Conservation (phyloP, 495 filamentous ascomycete genomes). For the Polyplosphaeria fusca region DNA sequence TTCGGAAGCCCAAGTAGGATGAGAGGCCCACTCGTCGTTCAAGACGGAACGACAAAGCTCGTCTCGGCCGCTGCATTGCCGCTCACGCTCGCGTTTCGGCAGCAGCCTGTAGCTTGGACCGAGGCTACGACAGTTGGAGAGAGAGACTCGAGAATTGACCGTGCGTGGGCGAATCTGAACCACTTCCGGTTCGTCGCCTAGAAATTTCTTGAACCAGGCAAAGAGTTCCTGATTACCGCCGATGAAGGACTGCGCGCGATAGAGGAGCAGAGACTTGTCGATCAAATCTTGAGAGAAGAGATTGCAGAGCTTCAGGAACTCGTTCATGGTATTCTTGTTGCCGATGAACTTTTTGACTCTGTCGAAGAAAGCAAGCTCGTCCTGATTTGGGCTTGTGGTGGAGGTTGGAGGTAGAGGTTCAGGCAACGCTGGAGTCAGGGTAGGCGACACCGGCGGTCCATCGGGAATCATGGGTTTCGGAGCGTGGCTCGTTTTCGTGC, state of each 20-base stretch:
- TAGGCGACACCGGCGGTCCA: constrained; percentile 73
- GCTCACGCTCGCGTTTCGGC: constrained; percentile 81
- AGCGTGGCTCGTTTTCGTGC: constrained; percentile 59
- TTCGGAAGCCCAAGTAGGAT: constrained; percentile 98
- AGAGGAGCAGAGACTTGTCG: constrained; percentile 71
- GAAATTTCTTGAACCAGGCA: constrained; percentile 76
- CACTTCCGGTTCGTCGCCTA: constrained; percentile 66
- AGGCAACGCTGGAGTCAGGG: constrained; percentile 79
- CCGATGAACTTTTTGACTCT: constrained; percentile 92
- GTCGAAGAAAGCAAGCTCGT: constrained; percentile 92
- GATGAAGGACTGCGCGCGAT: constrained; percentile 80
- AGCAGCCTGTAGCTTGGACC: constrained; percentile 93
- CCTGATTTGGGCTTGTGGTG: constrained; percentile 57
- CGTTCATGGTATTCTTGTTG: constrained; percentile 85
- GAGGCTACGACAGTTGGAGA: constrained; percentile 88
- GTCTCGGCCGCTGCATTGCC: constrained; percentile 88
- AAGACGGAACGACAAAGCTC: constrained; percentile 86
- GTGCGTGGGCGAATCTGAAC: constrained; percentile 73
- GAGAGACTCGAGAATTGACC: constrained; percentile 70
- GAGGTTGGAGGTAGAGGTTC: constrained; percentile 76
- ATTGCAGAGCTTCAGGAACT: constrained; percentile 94
- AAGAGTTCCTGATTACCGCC: constrained; percentile 83
- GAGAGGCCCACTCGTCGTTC: constrained; percentile 97
- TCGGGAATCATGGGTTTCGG: constrained; percentile 63
- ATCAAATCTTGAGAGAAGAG: constrained; percentile 89